A percentile compares a stretch with the other conserved stretches of the same genome.
Conservation (phyloP, 1,284 basidiomycete species). For the Cutaneotrichosporon mucoides region DNA sequence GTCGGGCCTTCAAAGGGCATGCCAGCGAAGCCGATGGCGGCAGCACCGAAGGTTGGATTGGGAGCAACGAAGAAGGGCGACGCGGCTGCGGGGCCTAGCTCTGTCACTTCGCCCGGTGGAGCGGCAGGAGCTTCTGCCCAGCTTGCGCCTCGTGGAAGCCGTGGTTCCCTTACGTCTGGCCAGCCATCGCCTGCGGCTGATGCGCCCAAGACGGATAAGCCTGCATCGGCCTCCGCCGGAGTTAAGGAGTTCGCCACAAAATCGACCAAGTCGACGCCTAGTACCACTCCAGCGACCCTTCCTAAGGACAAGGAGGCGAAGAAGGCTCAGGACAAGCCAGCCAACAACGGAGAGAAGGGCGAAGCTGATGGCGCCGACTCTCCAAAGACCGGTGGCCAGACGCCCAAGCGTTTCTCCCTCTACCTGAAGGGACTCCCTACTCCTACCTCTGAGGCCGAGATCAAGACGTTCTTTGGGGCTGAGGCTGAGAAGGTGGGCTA, state of each 20-base stretch:
- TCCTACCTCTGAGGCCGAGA: slow-evolving; percentile 61
- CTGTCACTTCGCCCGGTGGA: background rate
- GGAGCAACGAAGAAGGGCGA: background rate
- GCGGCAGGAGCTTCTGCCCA: background rate
- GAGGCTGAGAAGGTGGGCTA: slow-evolving; percentile 30
- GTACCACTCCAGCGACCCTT: slow-evolving; percentile 52
- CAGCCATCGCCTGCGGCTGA: background rate
- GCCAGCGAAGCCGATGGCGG: slow-evolving; percentile 6
- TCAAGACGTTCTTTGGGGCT: slow-evolving; percentile 65
- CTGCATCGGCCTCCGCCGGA: background rate
- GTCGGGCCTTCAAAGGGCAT: slow-evolving; percentile 10
- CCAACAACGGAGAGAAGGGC: slow-evolving; percentile 4
- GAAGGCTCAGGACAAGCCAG: background rate
- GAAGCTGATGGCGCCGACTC: slow-evolving; percentile 53
- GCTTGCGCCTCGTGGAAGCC: background rate
- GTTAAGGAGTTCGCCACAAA: background rate
- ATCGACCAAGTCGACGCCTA: background rate
- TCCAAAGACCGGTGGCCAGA: slow-evolving; percentile 59
- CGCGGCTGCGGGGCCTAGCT: background rate
- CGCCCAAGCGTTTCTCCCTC: slow-evolving; percentile 76
- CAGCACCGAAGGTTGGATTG: background rate
- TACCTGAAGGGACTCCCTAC: slow-evolving; percentile 65
- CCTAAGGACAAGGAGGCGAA: slow-evolving; percentile 55
- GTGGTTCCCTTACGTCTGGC: background rate
- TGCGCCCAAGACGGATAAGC: slow-evolving; percentile 9